Conservation (phyloP, 2,329 filamentous ascomycete species). For the Sclerotinia minor region DNA sequence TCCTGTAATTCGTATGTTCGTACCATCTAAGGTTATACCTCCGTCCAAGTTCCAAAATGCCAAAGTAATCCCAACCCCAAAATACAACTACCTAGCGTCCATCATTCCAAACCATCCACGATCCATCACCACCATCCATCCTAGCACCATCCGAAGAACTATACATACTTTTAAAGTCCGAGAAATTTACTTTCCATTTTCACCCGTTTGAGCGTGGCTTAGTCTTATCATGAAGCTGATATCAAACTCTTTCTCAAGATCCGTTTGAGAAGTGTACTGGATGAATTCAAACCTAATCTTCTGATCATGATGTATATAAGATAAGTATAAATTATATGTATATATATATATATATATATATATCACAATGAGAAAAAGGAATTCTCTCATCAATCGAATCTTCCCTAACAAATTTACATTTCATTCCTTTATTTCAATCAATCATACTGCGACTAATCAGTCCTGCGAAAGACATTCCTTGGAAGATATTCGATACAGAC, state of each 20-base stretch:
- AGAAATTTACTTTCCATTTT: not conserved
- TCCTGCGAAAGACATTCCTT: slow-evolving; percentile 15
- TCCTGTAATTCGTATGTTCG: not conserved
- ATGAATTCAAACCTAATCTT: not conserved
- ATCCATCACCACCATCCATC: not conserved
- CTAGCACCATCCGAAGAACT: not conserved
- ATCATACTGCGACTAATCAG: not conserved
- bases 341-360: not conserved
- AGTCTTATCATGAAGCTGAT: not conserved
- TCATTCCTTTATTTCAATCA: slow-evolving; percentile 8
- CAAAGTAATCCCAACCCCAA: not conserved
- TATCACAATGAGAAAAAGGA: not conserved
- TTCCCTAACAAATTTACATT: not conserved
- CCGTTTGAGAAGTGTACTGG: not conserved
- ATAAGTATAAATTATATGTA: not conserved
- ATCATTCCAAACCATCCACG: slow-evolving; percentile 4
- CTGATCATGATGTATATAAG: not conserved
- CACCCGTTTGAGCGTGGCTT: not conserved
- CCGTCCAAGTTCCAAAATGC: too few relatives aligned
- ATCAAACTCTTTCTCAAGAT: not conserved
- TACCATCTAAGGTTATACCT: too few relatives aligned
- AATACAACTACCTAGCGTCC: not conserved
- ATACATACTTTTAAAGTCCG: too few relatives aligned
- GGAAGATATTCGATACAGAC: not conserved
- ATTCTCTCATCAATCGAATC: not conserved